Conservation (phyloP, 2,329 filamentous ascomycete species). For the Pyrenochaeta sp. region DNA sequence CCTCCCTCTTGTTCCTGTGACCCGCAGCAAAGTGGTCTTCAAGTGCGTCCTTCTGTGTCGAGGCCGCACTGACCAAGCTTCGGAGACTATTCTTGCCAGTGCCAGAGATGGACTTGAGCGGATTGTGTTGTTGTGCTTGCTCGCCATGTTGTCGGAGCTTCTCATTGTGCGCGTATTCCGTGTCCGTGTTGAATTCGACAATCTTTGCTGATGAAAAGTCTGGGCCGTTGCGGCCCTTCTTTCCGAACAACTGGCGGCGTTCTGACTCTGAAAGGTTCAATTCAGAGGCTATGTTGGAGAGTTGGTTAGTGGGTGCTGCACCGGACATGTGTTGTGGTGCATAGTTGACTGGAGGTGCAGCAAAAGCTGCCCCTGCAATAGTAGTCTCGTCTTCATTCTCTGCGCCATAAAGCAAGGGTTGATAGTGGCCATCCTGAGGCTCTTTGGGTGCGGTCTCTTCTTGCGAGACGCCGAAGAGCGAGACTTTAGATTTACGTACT, state of each 20-base stretch:
- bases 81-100: slow-evolving; percentile 89
- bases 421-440: slow-evolving; percentile 39
- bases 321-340: slow-evolving; percentile 10
- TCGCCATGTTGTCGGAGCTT: slow-evolving; percentile 73
- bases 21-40: slow-evolving; percentile 91
- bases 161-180: slow-evolving; percentile 87
- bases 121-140: slow-evolving; percentile 77
- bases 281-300: slow-evolving; percentile 75
- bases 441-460: slow-evolving; percentile 41
- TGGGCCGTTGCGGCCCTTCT: slow-evolving; percentile 58
- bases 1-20: slow-evolving; percentile 79
- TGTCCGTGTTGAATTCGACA: slow-evolving; percentile 87
- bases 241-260: slow-evolving; percentile 85
- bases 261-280: slow-evolving; percentile 80
- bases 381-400: slow-evolving; percentile 28
- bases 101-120: slow-evolving; percentile 76
- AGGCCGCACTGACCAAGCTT: slow-evolving; percentile 84
- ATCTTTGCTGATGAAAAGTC: slow-evolving; percentile 67
- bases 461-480: slow-evolving; percentile 71
- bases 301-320: slow-evolving; percentile 57
- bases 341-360: slow-evolving; percentile 6
- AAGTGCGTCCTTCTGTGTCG: slow-evolving; percentile 82
- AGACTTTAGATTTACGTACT: slow-evolving; percentile 65
- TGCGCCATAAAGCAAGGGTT: slow-evolving; percentile 47
- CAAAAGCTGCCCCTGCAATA: slow-evolving; percentile 21